Percentiles rank a stretch among this genome's conserved stretches.
Conservation (phyloP, 176 grass and related monocot species). For the Avena insularis region DNA sequence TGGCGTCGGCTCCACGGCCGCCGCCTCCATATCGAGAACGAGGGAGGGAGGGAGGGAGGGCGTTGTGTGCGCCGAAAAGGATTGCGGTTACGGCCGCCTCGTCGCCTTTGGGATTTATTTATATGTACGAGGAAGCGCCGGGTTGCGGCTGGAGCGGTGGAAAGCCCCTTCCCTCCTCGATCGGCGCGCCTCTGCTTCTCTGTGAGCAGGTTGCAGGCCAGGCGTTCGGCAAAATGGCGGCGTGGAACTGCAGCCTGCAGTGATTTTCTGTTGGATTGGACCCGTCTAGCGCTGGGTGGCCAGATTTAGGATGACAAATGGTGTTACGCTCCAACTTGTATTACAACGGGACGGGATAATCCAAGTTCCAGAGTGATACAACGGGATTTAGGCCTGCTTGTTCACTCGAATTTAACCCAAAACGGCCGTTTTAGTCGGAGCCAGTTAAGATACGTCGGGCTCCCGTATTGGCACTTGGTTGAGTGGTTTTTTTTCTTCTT, state of each 20-base stretch:
- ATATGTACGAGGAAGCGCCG: conserved; percentile 27
- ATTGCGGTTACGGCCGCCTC: not conserved
- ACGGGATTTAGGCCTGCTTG: no score
- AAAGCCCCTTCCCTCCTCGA: not conserved
- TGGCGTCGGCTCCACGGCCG: not conserved
- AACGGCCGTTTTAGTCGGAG: no score
- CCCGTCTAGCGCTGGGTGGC: no score
- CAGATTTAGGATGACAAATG: no score
- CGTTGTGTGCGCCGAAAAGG: not conserved
- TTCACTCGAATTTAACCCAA: no score
- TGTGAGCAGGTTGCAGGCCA: not conserved
- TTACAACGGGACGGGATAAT: no score
- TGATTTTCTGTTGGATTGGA: no score
- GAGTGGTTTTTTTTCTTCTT: no score
- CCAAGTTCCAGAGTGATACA: no score
- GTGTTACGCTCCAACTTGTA: no score
- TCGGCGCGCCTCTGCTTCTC: not conserved
- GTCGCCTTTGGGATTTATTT: conserved; percentile 8
- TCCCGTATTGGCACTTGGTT: no score
- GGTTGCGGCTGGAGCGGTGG: not conserved
- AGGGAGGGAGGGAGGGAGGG: not conserved
- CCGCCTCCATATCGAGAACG: not conserved
- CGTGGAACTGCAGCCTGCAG: not conserved
- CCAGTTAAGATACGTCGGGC: no score
- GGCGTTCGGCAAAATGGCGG: conserved; percentile 37